Percentiles rank a stretch among this genome's conserved stretches.
Conservation (phyloP, 1,284 basidiomycete genomes). For the Pyrrhoderma noxium region DNA sequence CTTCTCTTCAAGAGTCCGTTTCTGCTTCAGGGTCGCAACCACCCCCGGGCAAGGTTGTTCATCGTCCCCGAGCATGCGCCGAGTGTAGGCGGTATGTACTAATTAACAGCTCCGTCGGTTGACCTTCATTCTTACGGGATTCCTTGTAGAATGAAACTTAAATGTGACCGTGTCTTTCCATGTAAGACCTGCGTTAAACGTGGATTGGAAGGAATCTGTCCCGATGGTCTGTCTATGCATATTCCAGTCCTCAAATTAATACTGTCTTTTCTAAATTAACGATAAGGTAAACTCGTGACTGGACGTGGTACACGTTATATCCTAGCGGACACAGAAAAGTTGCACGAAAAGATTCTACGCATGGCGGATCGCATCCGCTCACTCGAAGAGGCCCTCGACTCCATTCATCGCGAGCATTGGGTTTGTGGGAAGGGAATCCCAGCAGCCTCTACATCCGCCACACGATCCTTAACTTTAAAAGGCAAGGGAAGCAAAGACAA, state of each 20-base stretch:
- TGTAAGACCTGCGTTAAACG: slow-evolving; percentile 11
- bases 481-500: too few species aligned
- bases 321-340: slow-evolving; percentile 20
- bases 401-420: slow-evolving; percentile 7
- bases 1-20: background rate
- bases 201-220: slow-evolving; percentile 10
- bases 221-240: slow-evolving; percentile 5
- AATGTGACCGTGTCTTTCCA: slow-evolving; percentile 10
- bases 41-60: background rate
- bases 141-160: slow-evolving; percentile 4
- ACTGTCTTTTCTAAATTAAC: background rate
- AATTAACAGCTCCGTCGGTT: too few species aligned
- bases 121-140: background rate
- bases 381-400: slow-evolving; percentile 7
- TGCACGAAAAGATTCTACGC: slow-evolving; percentile 20
- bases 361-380: slow-evolving; percentile 17
- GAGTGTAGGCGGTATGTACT: slow-evolving; percentile 8
- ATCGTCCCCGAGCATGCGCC: slow-evolving; percentile 2
- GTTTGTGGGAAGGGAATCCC: background rate
- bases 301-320: slow-evolving; percentile 16
- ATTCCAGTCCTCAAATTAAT: background rate
- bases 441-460: background rate
- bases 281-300: slow-evolving; percentile 1
- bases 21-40: background rate
- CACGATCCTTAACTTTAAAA: background rate